Base-by-base conservation (phyloP, 2,329 filamentous ascomycete genomes). In the Cyphellophora attinorum region DNA sequence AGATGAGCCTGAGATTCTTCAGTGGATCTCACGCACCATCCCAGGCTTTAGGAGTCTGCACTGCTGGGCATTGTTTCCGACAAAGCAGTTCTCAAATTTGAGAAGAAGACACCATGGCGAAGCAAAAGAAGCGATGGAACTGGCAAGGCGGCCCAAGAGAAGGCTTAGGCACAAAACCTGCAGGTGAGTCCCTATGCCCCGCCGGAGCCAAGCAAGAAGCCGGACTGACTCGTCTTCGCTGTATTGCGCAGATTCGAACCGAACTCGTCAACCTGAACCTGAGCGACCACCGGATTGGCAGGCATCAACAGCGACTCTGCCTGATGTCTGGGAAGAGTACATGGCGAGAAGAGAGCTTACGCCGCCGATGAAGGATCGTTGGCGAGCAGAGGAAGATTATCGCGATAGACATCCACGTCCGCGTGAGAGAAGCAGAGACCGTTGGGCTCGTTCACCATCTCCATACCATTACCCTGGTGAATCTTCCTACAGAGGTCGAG, bases 321-420 rank as follows among this genome's bases (percentile, higher is more conserved):
- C 44, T 35, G 37, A 67, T 67, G 64, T 56, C 48, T 60, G 49
- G 53, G 52, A 51, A 51, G 50, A 51, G 54, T 59, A 60, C 57
- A 68, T 68, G 64, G 64, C 64, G 59, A 61, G 60, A 55, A 62
- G 61, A 53, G 59, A 55, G 57, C 58, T 57, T 57, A 65, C 60
- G 58, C 61, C 62, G 54, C 58, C 59, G 52, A 58, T 66, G 61
- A 68, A 58, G 62, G 59, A 67, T 53, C 56, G 65, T 57, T 64
- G 64, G 63, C 65, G 59, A 57, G 57, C 53, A 51, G 53, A 62
- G 52, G 55, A 54, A 48, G 57, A 64, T 43, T 50, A 49, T 40
- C 52, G 53, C 51, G 55, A 61, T 42, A 48, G 41, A 44, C 31
- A 38, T 42, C 37, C 34, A 31, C 38, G 35, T 29, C 37, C 49